A percentile compares a stretch with the other conserved stretches of the same genome.
Conservation (phyloP, 1,284 basidiomycete species). For the Trametes pubescens region DNA sequence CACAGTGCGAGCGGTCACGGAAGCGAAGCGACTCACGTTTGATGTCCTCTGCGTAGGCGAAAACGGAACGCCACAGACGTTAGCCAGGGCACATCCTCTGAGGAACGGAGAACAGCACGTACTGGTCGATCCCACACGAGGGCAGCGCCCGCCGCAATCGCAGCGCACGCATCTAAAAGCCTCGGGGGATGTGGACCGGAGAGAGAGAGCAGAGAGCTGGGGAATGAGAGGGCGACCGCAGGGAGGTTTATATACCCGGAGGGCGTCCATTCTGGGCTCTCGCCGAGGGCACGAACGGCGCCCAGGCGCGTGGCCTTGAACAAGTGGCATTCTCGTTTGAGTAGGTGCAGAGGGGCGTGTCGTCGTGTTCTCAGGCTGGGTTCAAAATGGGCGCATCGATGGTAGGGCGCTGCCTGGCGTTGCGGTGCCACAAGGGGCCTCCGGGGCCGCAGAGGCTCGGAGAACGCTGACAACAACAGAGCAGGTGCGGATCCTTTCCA, state of each 20-base stretch:
- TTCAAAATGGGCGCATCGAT: neutral
- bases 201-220: neutral
- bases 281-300: neutral
- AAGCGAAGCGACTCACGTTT: too few species aligned
- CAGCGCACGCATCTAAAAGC: neutral
- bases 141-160: neutral
- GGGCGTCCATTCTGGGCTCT: neutral
- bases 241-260: neutral
- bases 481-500: too few species aligned
- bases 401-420: neutral
- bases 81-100: too few species aligned
- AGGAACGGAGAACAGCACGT: neutral
- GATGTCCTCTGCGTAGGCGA: too few species aligned
- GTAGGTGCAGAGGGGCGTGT: neutral
- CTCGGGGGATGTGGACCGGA: neutral
- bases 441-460: too few species aligned
- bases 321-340: neutral
- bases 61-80: too few species aligned
- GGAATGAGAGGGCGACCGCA: neutral
- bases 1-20: too few species aligned
- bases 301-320: neutral
- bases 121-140: neutral
- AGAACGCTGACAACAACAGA: too few species aligned
- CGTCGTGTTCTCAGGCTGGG: neutral
- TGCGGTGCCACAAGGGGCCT: neutral